Percentiles rank a stretch among this genome's conserved stretches.
phyloP scores from a whole-genome alignment of 1,284 basidiomycete species.

The Porogramme epimiltina region DNA sequence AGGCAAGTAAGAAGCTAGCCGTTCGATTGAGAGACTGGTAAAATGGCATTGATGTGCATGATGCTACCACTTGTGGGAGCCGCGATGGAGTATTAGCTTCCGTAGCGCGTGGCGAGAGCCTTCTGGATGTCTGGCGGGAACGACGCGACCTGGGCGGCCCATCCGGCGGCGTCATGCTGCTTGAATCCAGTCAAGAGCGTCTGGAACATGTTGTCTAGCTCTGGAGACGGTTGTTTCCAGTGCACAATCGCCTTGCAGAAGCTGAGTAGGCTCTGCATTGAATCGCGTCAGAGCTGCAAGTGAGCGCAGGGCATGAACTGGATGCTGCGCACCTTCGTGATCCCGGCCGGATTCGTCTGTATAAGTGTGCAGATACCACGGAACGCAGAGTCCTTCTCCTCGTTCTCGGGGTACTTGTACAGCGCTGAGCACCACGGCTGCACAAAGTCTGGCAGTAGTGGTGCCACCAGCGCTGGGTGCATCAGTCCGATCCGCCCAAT shows the following conservation, averaged over 20 bases:
- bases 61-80: slow-evolving; percentile 20
- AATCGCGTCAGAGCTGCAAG: slow-evolving; percentile 10
- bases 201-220: slow-evolving; percentile 91
- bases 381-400: slow-evolving; percentile 99
- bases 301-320: background rate
- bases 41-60: background rate
- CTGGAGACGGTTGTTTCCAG: slow-evolving; percentile 88
- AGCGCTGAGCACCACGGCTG: slow-evolving; percentile 97
- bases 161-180: slow-evolving; percentile 77
- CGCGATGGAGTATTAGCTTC: slow-evolving; percentile 47
- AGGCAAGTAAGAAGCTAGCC: no score
- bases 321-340: slow-evolving; percentile 65
- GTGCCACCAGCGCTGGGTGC: slow-evolving; percentile 87
- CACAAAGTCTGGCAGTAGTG: slow-evolving; percentile 88
- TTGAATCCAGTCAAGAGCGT: slow-evolving; percentile 84
- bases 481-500: slow-evolving; percentile 96
- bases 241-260: slow-evolving; percentile 97
- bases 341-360: slow-evolving; percentile 89
- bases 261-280: slow-evolving; percentile 80
- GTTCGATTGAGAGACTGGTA: no score
- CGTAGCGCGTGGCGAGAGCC: slow-evolving; percentile 74
- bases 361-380: slow-evolving; percentile 96
- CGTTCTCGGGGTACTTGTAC: slow-evolving; percentile 99
- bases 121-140: slow-evolving; percentile 83
- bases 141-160: slow-evolving; percentile 73